Conservation (phyloP, 441 rosid species). For the Metrosideros polymorpha region DNA sequence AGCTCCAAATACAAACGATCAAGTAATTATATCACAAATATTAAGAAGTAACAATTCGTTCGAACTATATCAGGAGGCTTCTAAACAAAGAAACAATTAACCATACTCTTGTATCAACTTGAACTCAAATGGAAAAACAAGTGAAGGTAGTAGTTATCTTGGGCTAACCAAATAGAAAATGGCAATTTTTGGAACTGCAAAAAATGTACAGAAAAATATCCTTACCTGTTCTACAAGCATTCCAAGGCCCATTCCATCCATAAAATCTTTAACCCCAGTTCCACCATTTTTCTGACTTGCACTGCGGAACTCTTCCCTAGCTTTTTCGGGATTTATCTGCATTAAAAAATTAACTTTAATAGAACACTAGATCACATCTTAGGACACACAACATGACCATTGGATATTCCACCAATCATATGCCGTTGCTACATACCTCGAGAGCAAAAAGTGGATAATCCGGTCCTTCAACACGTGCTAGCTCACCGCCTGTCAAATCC, state of each 20-base stretch:
- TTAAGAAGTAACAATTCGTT: not conserved
- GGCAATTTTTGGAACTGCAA: not conserved
- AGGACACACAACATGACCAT: not conserved
- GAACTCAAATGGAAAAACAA: not conserved
- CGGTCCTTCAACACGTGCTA: conserved; percentile 84
- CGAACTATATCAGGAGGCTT: not conserved
- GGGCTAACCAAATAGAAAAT: not conserved
- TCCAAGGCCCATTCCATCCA: conserved; percentile 99
- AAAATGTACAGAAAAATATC: not conserved
- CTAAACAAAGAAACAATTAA: not conserved
- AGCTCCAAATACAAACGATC: not conserved
- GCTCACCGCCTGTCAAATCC: conserved; percentile 82
- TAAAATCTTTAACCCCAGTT: conserved; percentile 74
- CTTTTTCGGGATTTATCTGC: conserved; percentile 87
- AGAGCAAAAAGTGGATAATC: conserved; percentile 78
- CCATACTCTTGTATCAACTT: not conserved
- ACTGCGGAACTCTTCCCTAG: conserved; percentile 80
- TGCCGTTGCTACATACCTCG: conserved; percentile 37
- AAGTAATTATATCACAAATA: not conserved
- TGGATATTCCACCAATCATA: not conserved
- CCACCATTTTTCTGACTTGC: conserved; percentile 61
- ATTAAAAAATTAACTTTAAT: conserved; percentile 20
- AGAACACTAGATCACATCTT: not conserved
- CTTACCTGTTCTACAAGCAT: conserved; percentile 84
- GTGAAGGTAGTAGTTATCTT: not conserved